Conservation (phyloP, 805 yeast species). For the Lipomyces orientalis region DNA sequence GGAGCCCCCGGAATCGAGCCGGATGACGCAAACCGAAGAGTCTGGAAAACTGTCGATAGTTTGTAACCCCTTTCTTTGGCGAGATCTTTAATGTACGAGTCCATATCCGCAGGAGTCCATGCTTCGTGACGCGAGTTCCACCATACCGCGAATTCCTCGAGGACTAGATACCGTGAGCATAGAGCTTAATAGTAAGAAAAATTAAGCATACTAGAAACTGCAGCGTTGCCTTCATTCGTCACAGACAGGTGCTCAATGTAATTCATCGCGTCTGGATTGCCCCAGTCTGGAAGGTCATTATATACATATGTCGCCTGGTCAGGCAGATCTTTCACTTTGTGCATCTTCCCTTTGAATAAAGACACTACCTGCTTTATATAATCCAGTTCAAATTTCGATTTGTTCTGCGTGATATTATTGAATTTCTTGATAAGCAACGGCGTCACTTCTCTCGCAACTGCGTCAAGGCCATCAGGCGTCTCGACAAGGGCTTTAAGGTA, state of each 20-base stretch:
- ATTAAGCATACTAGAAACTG: slow-evolving; percentile 7
- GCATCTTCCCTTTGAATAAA: slow-evolving; percentile 25
- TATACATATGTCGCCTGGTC: slow-evolving; percentile 21
- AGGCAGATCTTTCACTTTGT: slow-evolving; percentile 26
- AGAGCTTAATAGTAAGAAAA: background rate
- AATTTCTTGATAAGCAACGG: slow-evolving; percentile 4
- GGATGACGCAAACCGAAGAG: slow-evolving; percentile 33
- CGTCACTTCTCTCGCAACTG: slow-evolving; percentile 44
- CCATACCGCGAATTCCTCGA: slow-evolving; percentile 18
- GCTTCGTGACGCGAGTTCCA: slow-evolving; percentile 9
- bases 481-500: slow-evolving; percentile 58
- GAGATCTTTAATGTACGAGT: slow-evolving; percentile 8
- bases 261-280: slow-evolving; percentile 6
- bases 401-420: background rate
- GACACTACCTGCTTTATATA: slow-evolving; percentile 19
- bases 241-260: slow-evolving; percentile 16
- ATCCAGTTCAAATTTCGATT: slow-evolving; percentile 15
- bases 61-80: slow-evolving; percentile 1
- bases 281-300: slow-evolving; percentile 23
- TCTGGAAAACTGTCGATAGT: slow-evolving; percentile 23
- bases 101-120: slow-evolving; percentile 7
- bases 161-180: background rate
- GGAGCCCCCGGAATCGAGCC: slow-evolving; percentile 36
- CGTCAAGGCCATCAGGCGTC: slow-evolving; percentile 47
- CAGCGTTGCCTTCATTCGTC: slow-evolving; percentile 11